Base-by-base conservation (phyloP, 176 grass and related monocot genomes). In the Rhynchospora pubera region DNA sequence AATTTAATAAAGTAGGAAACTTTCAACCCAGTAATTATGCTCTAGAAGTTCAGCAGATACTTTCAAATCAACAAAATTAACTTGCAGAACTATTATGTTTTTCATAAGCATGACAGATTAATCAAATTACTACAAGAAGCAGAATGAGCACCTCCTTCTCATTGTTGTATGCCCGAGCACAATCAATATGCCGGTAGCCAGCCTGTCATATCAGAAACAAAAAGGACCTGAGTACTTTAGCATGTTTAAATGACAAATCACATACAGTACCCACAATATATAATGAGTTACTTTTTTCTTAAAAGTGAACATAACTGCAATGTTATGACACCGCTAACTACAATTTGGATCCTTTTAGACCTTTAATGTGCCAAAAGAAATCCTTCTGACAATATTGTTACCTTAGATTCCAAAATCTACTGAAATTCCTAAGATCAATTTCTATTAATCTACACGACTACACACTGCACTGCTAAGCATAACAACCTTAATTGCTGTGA, bases 121-220 rank as follows among this genome's bases (percentile, higher is more conserved):
- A 80, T 62, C 11, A 5, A 79, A 60, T 5, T 39, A 2, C 3
- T 1, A 63, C 26, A 57, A 0, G 39, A 24, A 21, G 13, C 16
- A 61, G 46, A 4, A 50, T 0, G 19, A 50, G 13, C 89, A 97
- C 93, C 93, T 97, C 90, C 52, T 91, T 64, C 89, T 97, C 86
- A 60, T 97, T 97, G 8, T 86, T 69, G 82, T 97, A 97, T 6
- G 77, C 7, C 7, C 63, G 82, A 6, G 93, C 93, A 53, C 93
- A 97, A 84, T 97, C 93, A 16, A 97, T 91, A 80, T 97, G 93
- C 51, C 90, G 83, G 79, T 93, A 97, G 62, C 93, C 93, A 68
- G 85, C 88, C 91, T 97, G 79, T 39, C 34, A 39, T 39, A 39
- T 39, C 34, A 39, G 34, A 39, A 4, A 39, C 1, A 39, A 39